Base-by-base conservation (phyloP, 441 rosid genomes). In the Manihot esculenta region DNA sequence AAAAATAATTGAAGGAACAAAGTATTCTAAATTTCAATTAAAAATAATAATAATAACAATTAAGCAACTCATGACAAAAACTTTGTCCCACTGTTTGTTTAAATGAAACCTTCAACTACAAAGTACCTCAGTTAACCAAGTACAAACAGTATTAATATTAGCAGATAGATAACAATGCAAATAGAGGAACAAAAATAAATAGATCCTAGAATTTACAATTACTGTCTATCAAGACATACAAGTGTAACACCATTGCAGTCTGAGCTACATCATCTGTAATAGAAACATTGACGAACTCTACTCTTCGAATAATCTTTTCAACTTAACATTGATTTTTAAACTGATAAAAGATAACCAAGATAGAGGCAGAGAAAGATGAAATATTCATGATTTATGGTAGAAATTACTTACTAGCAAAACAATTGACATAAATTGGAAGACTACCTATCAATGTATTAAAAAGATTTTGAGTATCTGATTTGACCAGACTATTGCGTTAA, bases 401-500 rank as follows among this genome's bases (percentile, higher is more conserved):
- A 24, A 62, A 62, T 20, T 42, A 26, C 20, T 44, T 35, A 7
- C n/a, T 2, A 68, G 72, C 26, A 24, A 26, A 41, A 42, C 53
- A 24, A 27, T 20, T 45, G 55, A 27, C 42, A 59, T 45, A 57
- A 0, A 12, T n/a, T 44, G 27, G 55, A 47, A 49, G 27, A 41
- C 20, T 33, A 4, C 38, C 47, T 55, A 12, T 58, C 5, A 1
- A 10, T 49, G 64, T 13, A 45, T 12, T 55, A 55, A 23, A 55
- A 12, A 1, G 3, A 0, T 8, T 21, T 12, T 18, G 20, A 20
- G 1, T 30, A 5, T 55, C 56, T 18, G 41, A 38, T 55, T 68
- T 18, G 41, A 38, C 72, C 77, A 74, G 47, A 30, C 51, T 38
- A 30, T 15, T 10, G 42, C 42, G 38, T 73, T 18, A 67, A 45